Evolutionary conservation across 768 basidiomycete genomes (phyloP), one percentile per base, ranked within the genome.

Genomic region (Saitozyma sp.): DNA sequence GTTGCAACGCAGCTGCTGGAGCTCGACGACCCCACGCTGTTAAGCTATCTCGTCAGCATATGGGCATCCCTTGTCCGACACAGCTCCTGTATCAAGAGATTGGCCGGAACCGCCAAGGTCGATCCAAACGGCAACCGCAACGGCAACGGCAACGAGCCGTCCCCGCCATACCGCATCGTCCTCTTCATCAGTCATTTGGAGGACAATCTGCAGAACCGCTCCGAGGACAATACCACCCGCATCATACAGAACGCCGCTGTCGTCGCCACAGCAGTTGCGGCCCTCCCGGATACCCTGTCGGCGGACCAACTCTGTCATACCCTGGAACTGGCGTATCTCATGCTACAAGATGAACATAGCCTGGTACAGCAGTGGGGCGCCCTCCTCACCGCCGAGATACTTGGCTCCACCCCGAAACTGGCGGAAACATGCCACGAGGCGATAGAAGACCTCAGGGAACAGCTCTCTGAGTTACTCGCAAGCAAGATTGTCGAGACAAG

Each of bases 331-430:
- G 60, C 65, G 0, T 56, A 59, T 7, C 50, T 58, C 2, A 74
- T 76, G 75, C 48, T 74, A 6, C 46, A 61, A 5, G 40, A 51
- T 8, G 37, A 56, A 10, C 38, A 60, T 9, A 50, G 45, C 9
- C 59, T 76, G 38, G 56, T 76, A 9, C 57, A 67, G 54, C 72
- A 73, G 42, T 76, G 75, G 75, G 72, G 72, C 9, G 72, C 75
- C n/a, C 49, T 76, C 9, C 38, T 73, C 40, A 54, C 66, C 13
- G 75, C 66, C 11, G 66, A 71, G 51, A 58, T 74, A 9, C 43
- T 68, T 7, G 68, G 62, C 6, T 58, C 59, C 16, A 37, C 71
- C n/a, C 58, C 59, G 11, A 49, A 53, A 39, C 52, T 56, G n/a
- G 50, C 38, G 8, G 55, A 67, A 50, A 37, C 40, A 6, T 42